phyloP scores from a whole-genome alignment of 2,329 filamentous ascomycete genomes.

The Fusarium setosum region DNA sequence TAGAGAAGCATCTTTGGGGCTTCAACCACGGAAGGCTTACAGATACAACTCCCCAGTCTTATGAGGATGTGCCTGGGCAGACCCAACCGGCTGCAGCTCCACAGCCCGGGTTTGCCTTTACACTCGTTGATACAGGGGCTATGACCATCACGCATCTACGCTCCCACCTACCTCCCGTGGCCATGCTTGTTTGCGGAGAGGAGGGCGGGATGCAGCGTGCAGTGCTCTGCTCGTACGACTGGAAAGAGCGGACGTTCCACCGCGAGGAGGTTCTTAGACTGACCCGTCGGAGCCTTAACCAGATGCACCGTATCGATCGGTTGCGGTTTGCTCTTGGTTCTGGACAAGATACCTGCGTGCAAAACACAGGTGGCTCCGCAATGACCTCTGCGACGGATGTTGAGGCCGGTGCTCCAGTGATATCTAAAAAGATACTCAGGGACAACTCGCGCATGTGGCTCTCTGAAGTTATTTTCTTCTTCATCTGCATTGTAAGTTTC shows the following conservation, averaged over 20 bases:
- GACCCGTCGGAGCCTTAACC: constrained; percentile 48
- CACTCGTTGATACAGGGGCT: constrained; percentile 54
- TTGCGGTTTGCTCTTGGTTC: not conserved
- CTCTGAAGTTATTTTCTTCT: not conserved
- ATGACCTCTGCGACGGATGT: not conserved
- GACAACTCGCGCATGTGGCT: not conserved
- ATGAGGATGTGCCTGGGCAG: not conserved
- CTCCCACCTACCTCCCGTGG: constrained; percentile 45
- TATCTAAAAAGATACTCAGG: not conserved
- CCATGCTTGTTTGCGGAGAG: constrained; percentile 54
- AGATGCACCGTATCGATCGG: constrained; percentile 47
- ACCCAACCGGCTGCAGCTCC: not conserved
- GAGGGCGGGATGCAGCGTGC: constrained; percentile 60
- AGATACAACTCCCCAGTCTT: not conserved
- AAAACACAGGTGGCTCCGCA: not conserved
- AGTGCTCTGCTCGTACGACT: constrained; percentile 58
- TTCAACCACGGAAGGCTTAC: constrained; percentile 9
- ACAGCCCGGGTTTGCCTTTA: constrained; percentile 39
- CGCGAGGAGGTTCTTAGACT: constrained; percentile 52
- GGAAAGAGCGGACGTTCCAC: constrained; percentile 52
- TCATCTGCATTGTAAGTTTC: not conserved
- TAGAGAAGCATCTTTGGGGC: constrained; percentile 29
- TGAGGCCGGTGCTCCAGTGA: not conserved
- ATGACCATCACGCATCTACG: constrained; percentile 56
- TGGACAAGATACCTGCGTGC: not conserved